Conservation (phyloP, 2,329 filamentous ascomycete genomes). For the Ophiostoma sp. region DNA sequence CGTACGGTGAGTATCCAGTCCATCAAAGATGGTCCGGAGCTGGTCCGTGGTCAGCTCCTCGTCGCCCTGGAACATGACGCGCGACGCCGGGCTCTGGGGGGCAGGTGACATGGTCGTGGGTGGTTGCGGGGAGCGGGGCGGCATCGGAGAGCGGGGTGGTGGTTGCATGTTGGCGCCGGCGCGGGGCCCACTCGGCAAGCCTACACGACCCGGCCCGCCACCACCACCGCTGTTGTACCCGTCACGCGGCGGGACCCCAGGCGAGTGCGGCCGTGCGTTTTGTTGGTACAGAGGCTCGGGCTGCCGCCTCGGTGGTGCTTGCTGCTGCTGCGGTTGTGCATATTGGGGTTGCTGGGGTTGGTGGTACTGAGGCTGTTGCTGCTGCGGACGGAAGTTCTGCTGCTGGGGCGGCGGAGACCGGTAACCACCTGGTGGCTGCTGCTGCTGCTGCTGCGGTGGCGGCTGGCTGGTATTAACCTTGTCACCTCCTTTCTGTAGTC, state of each 20-base stretch:
- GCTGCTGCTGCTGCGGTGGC: conserved; percentile 6
- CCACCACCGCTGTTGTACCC: conserved; percentile 28
- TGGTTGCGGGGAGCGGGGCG: conserved; percentile 22
- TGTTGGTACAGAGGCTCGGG: conserved; percentile 38
- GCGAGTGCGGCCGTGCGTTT: conserved; percentile 31
- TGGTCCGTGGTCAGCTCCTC: conserved; percentile 59
- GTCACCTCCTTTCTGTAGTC: conserved; percentile 40
- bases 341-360: conserved; percentile 15
- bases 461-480: conserved; percentile 13
- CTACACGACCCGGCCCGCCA: conserved; percentile 23
- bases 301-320: conserved; percentile 50
- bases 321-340: conserved; percentile 40
- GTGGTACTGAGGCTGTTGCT: conserved; percentile 43
- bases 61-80: conserved; percentile 35
- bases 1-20: conserved; percentile 77
- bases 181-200: conserved; percentile 28
- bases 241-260: conserved; percentile 19
- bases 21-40: conserved; percentile 81
- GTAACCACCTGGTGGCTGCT: conserved; percentile 27
- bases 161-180: conserved; percentile 20
- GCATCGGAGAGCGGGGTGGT: conserved; percentile 25
- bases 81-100: conserved; percentile 14
- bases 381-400: conserved; percentile 35
- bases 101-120: not conserved
- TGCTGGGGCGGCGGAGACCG: conserved; percentile 28